Evolutionary conservation across 768 basidiomycete species (phyloP).

Genomic region (Pleurotus citrinopileatus): DNA sequence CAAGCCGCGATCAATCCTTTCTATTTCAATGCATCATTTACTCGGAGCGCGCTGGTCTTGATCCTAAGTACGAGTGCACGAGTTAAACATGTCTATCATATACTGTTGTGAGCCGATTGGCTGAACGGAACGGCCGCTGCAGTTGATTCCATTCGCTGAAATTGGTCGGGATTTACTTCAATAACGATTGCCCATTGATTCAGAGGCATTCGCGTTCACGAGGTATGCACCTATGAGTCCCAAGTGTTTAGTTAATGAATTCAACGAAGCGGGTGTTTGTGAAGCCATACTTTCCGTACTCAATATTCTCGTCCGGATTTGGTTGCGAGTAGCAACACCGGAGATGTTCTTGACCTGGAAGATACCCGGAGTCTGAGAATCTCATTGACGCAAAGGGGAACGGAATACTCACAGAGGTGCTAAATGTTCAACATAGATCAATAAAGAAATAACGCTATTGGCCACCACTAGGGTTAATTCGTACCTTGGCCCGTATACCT

Average conservation of each 20-base stretch:
- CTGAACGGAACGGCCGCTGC: too few relatives aligned
- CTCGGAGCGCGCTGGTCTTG: too few relatives aligned
- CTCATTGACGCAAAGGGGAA: background rate
- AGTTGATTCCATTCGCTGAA: too few relatives aligned
- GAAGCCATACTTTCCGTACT: background rate
- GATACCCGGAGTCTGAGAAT: background rate
- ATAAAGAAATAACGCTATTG: background rate
- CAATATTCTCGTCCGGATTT: background rate
- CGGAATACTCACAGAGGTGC: constrained; percentile 3
- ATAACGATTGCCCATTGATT: background rate
- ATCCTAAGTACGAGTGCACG: too few relatives aligned
- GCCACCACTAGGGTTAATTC: background rate
- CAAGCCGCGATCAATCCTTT: too few relatives aligned
- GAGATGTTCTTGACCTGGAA: background rate
- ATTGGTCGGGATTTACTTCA: too few relatives aligned
- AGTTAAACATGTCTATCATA: too few relatives aligned
- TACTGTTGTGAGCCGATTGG: too few relatives aligned
- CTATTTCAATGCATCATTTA: too few relatives aligned
- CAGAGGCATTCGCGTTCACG: background rate
- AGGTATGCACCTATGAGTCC: background rate
- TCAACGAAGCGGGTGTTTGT: background rate
- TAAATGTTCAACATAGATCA: background rate
- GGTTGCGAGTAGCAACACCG: constrained; percentile 3
- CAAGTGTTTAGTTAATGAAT: background rate
- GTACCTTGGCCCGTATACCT: constrained; percentile 8